Evolutionary conservation across 2,329 filamentous ascomycete genomes (phyloP), one percentile per base, ranked within the genome.

Genomic region (Amauroascus niger): DNA sequence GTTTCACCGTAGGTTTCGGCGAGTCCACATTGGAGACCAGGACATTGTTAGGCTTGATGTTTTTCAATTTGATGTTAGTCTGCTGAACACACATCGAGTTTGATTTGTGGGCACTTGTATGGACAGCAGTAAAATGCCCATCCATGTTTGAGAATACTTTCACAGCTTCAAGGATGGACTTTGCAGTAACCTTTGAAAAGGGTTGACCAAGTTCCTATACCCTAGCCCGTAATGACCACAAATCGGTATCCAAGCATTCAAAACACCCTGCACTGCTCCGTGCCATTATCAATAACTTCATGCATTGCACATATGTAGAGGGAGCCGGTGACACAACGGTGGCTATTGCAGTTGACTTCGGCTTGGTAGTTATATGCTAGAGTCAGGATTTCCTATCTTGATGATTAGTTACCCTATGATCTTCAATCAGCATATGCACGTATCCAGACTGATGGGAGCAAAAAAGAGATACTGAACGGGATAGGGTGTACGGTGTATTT

Each of bases 1-100:
- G 51, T 33, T 53, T 58, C n/a, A 56, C 32, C 30, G 18, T 53
- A 2, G 56, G 56, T 30, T 16, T 28, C 7, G 51, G 18, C 16
- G 51, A 26, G 13, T 50, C 48, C 9, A 22, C 41, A 37, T 39
- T 40, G 7, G 54, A 56, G 41, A 56, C 52, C n/a, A 58, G 33
- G 45, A 58, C 40, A 24, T 58, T 56, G 14, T 58, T 56, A 24
- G 54, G 54, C 26, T 58, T 49, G 9, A 58, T 28, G 33, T 58
- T 54, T 56, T 8, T 3, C 1, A 28, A n/a, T n/a, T n/a, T 16
- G 6, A n/a, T 11, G 32, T 47, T 35, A 50, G 43, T 18, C 4
- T 16, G 37, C 41, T 45, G 7, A 35, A 35, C 13, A 35, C 33
- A 35, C 3, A 4, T n/a, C 4, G 33, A 35, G 1, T 35, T 1